phyloP scores from a whole-genome alignment of 768 basidiomycete species.

The Calvatia gigantea region DNA sequence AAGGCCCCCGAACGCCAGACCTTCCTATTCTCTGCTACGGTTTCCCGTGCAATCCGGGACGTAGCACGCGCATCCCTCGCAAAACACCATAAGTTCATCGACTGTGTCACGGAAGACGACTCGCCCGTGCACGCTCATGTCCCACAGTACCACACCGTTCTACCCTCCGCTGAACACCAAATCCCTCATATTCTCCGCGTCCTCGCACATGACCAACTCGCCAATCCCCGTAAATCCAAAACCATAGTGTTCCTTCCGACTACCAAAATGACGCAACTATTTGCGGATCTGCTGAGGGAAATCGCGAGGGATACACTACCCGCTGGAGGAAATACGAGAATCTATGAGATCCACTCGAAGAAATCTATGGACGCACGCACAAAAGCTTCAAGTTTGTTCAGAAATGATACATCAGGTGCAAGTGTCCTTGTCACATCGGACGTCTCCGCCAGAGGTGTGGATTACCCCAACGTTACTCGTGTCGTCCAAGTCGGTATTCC shows the following conservation, averaged over 20 bases:
- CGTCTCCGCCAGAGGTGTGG: slow-evolving; percentile 84
- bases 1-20: slow-evolving; percentile 72
- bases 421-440: slow-evolving; percentile 81
- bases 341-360: slow-evolving; percentile 86
- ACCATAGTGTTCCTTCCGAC: slow-evolving; percentile 82
- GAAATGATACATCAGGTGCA: slow-evolving; percentile 46
- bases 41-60: slow-evolving; percentile 67
- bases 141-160: slow-evolving; percentile 77
- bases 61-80: slow-evolving; percentile 61
- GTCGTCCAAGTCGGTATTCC: slow-evolving; percentile 92
- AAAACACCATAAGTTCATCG: slow-evolving; percentile 63
- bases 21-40: slow-evolving; percentile 88
- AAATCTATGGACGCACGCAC: slow-evolving; percentile 57
- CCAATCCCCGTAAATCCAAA: slow-evolving; percentile 64
- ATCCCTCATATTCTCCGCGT: slow-evolving; percentile 77
- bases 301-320: slow-evolving; percentile 45
- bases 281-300: slow-evolving; percentile 56
- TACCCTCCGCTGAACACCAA: slow-evolving; percentile 63
- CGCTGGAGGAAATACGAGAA: slow-evolving; percentile 41
- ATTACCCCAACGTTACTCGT: slow-evolving; percentile 85
- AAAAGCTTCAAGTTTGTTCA: slow-evolving; percentile 56
- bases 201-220: slow-evolving; percentile 85
- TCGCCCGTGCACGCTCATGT: slow-evolving; percentile 72
- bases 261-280: slow-evolving; percentile 80
- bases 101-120: slow-evolving; percentile 60